A percentile compares a stretch with the other conserved stretches of the same genome.
Evolutionary conservation across 2,329 filamentous ascomycete species (phyloP).

Genomic region (Rosellinia necatrix): DNA sequence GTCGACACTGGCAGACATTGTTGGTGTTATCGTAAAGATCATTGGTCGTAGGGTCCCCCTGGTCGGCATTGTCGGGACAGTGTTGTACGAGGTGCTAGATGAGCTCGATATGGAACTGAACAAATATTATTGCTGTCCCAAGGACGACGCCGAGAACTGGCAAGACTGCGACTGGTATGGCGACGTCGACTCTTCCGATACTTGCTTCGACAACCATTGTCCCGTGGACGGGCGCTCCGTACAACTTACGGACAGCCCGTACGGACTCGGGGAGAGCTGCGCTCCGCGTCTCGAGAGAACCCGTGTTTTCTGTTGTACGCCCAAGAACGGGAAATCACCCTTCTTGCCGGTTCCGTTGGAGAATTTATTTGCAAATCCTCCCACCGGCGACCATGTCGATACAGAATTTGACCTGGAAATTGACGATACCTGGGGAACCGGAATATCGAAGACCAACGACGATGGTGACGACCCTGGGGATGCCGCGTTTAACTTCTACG

Average conservation of each 20-base stretch:
- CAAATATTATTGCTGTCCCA: not conserved
- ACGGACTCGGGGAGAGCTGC: conserved; percentile 33
- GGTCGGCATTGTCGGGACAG: not conserved
- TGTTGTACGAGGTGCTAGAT: not conserved
- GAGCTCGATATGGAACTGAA: not conserved
- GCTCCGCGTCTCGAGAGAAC: conserved; percentile 28
- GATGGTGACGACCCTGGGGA: conserved; percentile 36
- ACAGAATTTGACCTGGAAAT: conserved; percentile 39
- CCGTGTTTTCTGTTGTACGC: conserved; percentile 42
- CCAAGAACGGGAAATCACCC: conserved; percentile 32
- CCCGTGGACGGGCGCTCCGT: conserved; percentile 30
- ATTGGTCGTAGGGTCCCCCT: not conserved
- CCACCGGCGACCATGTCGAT: conserved; percentile 37
- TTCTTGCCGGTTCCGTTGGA: conserved; percentile 45
- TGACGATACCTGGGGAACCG: conserved; percentile 36
- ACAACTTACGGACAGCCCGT: conserved; percentile 37
- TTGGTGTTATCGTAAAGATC: not conserved
- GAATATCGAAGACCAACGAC: not conserved
- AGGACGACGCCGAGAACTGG: not conserved
- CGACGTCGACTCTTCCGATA: conserved; percentile 31
- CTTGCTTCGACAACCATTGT: conserved; percentile 43
- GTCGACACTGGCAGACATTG: not conserved
- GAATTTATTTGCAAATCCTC: conserved; percentile 43
- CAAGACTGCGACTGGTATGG: conserved; percentile 37
- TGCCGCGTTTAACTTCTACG: conserved; percentile 40